These are phyloP conservation scores for Bipolaris sorokiniana DNA, from an alignment of 2,329 filamentous ascomycete genomes.

Conservation along the genomic window DNA sequence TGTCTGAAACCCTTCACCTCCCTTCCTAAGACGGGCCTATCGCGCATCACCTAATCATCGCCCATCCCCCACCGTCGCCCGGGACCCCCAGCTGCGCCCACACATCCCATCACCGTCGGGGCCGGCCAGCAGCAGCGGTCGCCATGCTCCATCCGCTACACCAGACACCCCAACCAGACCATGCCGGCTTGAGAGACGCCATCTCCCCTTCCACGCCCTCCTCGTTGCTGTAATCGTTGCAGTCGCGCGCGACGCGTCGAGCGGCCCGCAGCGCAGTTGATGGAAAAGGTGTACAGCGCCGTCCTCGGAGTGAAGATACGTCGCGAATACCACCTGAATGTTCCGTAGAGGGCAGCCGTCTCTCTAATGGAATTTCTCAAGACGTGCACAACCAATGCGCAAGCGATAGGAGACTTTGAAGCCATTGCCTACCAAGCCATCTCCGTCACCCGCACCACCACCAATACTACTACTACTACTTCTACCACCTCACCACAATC, in stretches of 20 bases:
- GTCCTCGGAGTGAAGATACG: conserved; percentile 42
- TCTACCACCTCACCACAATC: conserved; percentile 15
- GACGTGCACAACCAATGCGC: conserved; percentile 48
- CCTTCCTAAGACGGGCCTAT: too few relatives aligned
- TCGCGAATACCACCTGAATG: conserved; percentile 47
- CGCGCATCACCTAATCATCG: neutral
- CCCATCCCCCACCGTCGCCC: neutral
- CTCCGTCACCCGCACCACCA: conserved; percentile 35
- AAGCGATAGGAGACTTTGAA: conserved; percentile 49
- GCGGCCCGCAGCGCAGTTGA: conserved; percentile 40
- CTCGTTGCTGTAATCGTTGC: conserved; percentile 15
- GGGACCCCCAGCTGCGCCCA: conserved; percentile 5
- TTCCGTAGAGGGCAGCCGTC: conserved; percentile 44
- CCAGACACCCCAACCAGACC: conserved; percentile 26
- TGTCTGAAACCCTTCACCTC: neutral
- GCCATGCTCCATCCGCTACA: conserved; percentile 37
- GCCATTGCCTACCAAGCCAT: conserved; percentile 47
- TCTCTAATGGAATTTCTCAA: conserved; percentile 51
- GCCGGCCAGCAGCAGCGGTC: conserved; percentile 23
- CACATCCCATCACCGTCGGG: conserved; percentile 19
- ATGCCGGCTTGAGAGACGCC: conserved; percentile 33
- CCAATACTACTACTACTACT: too few relatives aligned
- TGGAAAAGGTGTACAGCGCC: conserved; percentile 45
- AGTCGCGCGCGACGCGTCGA: conserved; percentile 23
- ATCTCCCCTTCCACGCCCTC: conserved; percentile 8